A percentile compares a stretch with the other conserved stretches of the same genome.
Evolutionary conservation across 2,329 filamentous ascomycete species (phyloP).

Genomic region (Esteya vermicola): DNA sequence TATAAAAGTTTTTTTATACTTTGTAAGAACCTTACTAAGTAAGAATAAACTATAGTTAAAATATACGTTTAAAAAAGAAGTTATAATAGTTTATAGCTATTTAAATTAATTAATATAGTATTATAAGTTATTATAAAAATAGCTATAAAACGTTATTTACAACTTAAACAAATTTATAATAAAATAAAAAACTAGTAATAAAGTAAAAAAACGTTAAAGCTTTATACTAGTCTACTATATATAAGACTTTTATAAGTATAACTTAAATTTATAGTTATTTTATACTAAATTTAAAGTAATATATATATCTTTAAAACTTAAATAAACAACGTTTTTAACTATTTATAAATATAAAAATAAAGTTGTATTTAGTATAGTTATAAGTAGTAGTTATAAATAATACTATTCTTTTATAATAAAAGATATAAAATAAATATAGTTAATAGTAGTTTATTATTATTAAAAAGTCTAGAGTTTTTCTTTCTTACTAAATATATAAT

Average conservation of each 20-base stretch:
- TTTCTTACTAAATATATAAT: background rate
- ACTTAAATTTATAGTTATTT: background rate
- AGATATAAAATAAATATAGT: background rate
- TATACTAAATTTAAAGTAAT: background rate
- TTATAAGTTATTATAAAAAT: background rate
- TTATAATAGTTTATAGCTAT: background rate
- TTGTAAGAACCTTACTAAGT: background rate
- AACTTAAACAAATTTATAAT: background rate
- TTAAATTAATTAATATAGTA: too few relatives aligned
- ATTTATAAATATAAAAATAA: background rate
- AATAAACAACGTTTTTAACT: background rate
- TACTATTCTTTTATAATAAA: background rate
- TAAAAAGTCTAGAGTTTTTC: background rate
- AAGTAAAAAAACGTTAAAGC: background rate
- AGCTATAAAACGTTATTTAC: background rate
- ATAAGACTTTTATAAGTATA: background rate
- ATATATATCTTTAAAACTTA: background rate
- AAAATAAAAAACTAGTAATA: background rate
- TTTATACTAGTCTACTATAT: background rate
- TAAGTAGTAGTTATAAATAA: background rate
- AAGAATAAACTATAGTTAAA: background rate
- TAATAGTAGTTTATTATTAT: background rate
- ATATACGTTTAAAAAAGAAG: background rate
- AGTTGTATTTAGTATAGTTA: background rate
- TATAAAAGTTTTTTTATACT: background rate